Evolutionary conservation across 768 basidiomycete species (phyloP).

Genomic region (Boletus barrowsii): DNA sequence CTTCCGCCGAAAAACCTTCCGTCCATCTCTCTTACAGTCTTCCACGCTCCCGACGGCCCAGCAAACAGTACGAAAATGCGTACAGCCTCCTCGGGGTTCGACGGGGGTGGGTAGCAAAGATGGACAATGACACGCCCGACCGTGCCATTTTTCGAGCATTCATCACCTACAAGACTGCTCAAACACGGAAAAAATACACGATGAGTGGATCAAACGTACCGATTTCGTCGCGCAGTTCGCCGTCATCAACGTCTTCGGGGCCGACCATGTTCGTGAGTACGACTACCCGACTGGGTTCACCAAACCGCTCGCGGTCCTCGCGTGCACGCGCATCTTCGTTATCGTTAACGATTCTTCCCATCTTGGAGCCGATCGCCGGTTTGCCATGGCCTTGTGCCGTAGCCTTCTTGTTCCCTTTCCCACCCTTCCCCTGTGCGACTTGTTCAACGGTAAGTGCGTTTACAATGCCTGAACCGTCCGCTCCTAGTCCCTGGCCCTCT

Average conservation of each 20-base stretch:
- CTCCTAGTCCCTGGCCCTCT: slow-evolving; percentile 90
- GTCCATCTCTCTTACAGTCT: slow-evolving; percentile 89
- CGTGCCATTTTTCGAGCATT: slow-evolving; percentile 87
- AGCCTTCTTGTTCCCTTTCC: slow-evolving; percentile 38
- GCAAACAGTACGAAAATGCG: slow-evolving; percentile 90
- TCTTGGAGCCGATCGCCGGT: slow-evolving; percentile 53
- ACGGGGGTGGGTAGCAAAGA: slow-evolving; percentile 61
- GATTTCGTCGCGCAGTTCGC: slow-evolving; percentile 82
- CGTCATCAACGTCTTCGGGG: slow-evolving; percentile 79
- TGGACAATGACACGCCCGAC: slow-evolving; percentile 91
- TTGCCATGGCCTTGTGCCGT: slow-evolving; percentile 36
- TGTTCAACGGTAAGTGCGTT: slow-evolving; percentile 86
- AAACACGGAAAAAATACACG: neutral
- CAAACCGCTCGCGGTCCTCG: slow-evolving; percentile 79
- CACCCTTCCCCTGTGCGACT: slow-evolving; percentile 33
- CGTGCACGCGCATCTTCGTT: slow-evolving; percentile 78
- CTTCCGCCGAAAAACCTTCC: slow-evolving; percentile 91
- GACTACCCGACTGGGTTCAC: slow-evolving; percentile 87
- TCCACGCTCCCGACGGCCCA: slow-evolving; percentile 93
- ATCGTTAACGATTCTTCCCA: slow-evolving; percentile 88
- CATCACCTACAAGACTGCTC: slow-evolving; percentile 57
- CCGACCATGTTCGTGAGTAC: slow-evolving; percentile 90
- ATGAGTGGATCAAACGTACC: slow-evolving; percentile 45
- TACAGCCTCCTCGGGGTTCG: slow-evolving; percentile 73
- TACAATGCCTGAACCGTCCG: slow-evolving; percentile 79